Evolutionary conservation across 2,329 filamentous ascomycete genomes (phyloP).

Genomic region (Lasiodiplodia gonubiensis): DNA sequence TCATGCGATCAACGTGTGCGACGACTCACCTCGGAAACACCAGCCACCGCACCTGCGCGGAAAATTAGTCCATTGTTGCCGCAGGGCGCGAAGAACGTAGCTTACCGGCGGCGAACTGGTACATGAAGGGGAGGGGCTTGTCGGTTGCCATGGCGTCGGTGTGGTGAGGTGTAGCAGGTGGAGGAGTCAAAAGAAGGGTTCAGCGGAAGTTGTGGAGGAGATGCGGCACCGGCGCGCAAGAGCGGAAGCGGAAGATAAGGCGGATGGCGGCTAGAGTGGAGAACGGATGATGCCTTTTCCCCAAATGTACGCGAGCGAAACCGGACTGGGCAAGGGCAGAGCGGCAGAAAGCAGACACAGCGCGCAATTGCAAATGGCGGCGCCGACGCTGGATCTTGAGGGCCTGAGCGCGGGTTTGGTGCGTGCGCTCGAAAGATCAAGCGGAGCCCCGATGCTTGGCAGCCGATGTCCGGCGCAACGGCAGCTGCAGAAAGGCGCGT

Average conservation of each 20-base stretch:
- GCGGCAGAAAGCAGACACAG: not conserved
- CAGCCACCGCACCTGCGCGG: constrained; percentile 81
- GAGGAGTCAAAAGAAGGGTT: constrained; percentile 30
- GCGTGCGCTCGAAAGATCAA: constrained; percentile 15
- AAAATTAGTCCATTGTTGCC: constrained; percentile 41
- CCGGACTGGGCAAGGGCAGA: not conserved
- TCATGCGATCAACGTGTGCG: constrained; percentile 16
- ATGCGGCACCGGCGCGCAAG: constrained; percentile 6
- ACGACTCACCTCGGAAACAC: constrained; percentile 87
- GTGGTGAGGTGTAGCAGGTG: constrained; percentile 30
- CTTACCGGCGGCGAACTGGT: constrained; percentile 92
- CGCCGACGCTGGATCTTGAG: constrained; percentile 1
- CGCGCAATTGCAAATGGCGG: constrained; percentile 3
- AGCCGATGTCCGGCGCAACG: constrained; percentile 14
- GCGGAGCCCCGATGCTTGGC: constrained; percentile 16
- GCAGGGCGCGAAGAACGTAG: constrained; percentile 38
- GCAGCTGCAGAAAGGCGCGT: constrained; percentile 2
- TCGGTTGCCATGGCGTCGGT: constrained; percentile 53
- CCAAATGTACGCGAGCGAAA: not conserved
- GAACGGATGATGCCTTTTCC: constrained; percentile 5
- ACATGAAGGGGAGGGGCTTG: constrained; percentile 86
- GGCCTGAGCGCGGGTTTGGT: constrained; percentile 14
- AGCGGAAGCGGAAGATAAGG: constrained; percentile 27
- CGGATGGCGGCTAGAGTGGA: not conserved
- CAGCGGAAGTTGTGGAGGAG: constrained; percentile 11